Conservation (phyloP, 108 stramenopile genomes). For the Discostella stelligeroides region DNA sequence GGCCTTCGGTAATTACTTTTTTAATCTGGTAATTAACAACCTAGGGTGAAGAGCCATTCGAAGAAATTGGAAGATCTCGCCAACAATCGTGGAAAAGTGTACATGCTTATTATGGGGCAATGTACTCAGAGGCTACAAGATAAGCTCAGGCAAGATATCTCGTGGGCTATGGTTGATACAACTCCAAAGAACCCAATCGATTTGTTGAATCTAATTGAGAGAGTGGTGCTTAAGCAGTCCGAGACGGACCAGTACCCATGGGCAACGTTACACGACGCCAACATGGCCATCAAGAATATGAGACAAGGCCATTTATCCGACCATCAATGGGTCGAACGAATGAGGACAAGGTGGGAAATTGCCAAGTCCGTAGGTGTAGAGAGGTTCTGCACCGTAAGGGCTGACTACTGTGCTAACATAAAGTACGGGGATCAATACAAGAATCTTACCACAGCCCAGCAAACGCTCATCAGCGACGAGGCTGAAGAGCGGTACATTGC, state of each 20-base stretch:
- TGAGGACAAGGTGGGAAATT: background rate
- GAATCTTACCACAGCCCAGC: too few relatives aligned
- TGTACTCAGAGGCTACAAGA: constrained; percentile 10
- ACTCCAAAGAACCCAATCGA: background rate
- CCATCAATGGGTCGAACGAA: background rate
- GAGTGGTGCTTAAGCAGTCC: constrained; percentile 1
- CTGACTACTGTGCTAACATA: background rate
- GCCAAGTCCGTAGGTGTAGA: constrained; percentile 4
- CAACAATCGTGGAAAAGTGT: too few relatives aligned
- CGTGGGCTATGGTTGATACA: background rate
- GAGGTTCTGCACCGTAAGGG: background rate
- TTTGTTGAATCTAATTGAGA: background rate
- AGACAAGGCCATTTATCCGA: background rate
- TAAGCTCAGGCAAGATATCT: background rate
- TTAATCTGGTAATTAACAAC: too few relatives aligned
- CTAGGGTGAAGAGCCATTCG: too few relatives aligned
- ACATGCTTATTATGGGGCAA: too few relatives aligned
- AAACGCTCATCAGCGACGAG: too few relatives aligned
- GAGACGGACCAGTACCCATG: background rate
- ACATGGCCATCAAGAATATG: background rate
- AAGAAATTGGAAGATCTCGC: too few relatives aligned
- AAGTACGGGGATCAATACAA: background rate
- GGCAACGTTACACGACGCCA: background rate
- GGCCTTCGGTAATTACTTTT: too few relatives aligned
- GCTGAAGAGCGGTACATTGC: background rate